Evolutionary conservation across 257 asterid species (phyloP).

Genomic region (Verbena officinalis): DNA sequence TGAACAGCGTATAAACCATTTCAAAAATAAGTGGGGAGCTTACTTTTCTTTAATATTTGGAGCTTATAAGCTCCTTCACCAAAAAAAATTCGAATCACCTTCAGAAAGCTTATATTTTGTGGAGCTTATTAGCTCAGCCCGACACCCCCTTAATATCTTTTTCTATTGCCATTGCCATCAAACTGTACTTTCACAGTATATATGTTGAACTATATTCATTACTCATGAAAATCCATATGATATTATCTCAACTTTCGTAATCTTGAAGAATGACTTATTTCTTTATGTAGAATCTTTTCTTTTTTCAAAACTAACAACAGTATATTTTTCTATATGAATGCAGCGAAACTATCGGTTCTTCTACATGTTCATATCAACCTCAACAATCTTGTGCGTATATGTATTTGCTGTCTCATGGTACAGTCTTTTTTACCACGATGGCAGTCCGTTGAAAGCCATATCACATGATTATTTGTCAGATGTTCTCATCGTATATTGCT

Average conservation of each 20-base stretch:
- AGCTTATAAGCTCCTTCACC: too few species aligned
- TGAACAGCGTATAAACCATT: too few species aligned
- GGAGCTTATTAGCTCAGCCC: too few species aligned
- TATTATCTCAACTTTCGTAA: neutral
- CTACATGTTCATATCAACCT: constrained; percentile 82
- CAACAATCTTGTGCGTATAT: constrained; percentile 69
- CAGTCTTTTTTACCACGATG: constrained; percentile 49
- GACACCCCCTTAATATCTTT: neutral
- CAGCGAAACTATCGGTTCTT: constrained; percentile 93
- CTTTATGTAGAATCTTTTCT: too few species aligned
- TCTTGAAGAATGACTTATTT: neutral
- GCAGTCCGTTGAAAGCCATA: constrained; percentile 57
- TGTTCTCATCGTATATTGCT: constrained; percentile 76
- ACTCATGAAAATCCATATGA: neutral
- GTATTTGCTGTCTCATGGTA: constrained; percentile 68
- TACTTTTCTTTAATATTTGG: too few species aligned
- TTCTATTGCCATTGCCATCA: neutral
- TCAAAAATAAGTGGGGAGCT: too few species aligned
- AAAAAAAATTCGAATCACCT: too few species aligned
- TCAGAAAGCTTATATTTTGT: too few species aligned
- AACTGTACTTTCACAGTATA: constrained; percentile 5
- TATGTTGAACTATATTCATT: neutral
- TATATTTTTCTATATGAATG: constrained; percentile 27
- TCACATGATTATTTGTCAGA: constrained; percentile 66
- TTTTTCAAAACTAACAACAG: too few species aligned